Conservation (phyloP, 306 rosid species). For the Vicia sativa region DNA sequence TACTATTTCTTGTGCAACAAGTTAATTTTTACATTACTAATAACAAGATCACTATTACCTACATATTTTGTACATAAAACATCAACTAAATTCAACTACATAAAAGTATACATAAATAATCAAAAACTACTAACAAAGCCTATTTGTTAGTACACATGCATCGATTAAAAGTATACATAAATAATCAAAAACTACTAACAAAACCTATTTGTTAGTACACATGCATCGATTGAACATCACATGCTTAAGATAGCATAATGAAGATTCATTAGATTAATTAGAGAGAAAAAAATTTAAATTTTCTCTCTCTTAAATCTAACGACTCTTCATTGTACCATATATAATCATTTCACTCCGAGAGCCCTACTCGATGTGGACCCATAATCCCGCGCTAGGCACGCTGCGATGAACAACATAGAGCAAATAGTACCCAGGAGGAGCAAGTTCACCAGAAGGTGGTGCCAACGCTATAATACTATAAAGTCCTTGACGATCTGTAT, state of each 20-base stretch:
- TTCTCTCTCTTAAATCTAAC: neutral
- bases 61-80: neutral
- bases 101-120: neutral
- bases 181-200: neutral
- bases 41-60: neutral
- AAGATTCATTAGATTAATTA: neutral
- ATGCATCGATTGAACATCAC: neutral
- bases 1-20: neutral
- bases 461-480: conserved; percentile 35
- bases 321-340: neutral
- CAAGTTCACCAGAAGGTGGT: conserved; percentile 47
- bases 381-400: conserved; percentile 64
- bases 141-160: neutral
- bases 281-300: neutral
- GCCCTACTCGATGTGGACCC: conserved; percentile 54
- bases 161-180: neutral
- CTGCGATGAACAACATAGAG: conserved; percentile 76
- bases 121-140: neutral
- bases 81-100: neutral
- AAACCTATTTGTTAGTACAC: neutral
- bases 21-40: neutral
- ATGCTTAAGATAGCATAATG: neutral
- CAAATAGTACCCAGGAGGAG: conserved; percentile 83
- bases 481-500: neutral
- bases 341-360: neutral